phyloP scores from a whole-genome alignment of 2,329 filamentous ascomycete genomes.

The Talaromyces marneffei region DNA sequence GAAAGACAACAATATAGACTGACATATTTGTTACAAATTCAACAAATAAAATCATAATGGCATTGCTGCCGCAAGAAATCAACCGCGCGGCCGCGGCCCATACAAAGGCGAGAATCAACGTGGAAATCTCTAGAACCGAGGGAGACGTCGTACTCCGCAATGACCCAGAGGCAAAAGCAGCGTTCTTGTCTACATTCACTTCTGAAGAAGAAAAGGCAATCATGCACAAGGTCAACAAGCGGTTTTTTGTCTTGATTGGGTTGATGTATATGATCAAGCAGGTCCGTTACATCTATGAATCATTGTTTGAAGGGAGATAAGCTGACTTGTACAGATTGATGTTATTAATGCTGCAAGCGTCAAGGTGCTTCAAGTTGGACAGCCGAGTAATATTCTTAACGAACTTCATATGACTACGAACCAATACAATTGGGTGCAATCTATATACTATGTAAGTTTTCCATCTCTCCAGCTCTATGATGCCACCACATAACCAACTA shows the following conservation, averaged over 20 bases:
- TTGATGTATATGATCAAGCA: slow-evolving; percentile 40
- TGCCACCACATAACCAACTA: neutral
- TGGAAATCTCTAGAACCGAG: neutral
- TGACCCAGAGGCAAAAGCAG: neutral
- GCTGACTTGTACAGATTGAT: slow-evolving; percentile 24
- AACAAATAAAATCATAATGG: neutral
- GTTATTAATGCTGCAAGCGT: slow-evolving; percentile 38
- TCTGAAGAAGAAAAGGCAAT: neutral
- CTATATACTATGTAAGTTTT: slow-evolving; percentile 34
- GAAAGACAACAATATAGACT: too few relatives aligned
- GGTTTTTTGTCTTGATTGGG: slow-evolving; percentile 27
- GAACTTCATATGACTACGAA: slow-evolving; percentile 38
- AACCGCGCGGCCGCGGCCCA: neutral
- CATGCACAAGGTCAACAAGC: neutral
- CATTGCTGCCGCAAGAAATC: neutral
- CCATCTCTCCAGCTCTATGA: neutral
- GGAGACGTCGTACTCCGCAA: neutral
- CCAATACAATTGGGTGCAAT: slow-evolving; percentile 39
- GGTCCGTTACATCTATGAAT: neutral
- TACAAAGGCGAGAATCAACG: neutral
- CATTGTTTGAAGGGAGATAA: neutral
- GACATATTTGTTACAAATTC: neutral
- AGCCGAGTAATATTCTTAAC: slow-evolving; percentile 33
- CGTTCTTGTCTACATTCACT: neutral
- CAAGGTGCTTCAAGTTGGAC: slow-evolving; percentile 40